A percentile compares a stretch with the other conserved stretches of the same genome.
These are phyloP conservation scores for Scheffersomyces spartinae DNA, from an alignment of 805 yeast genomes.

Conservation along the genomic window DNA sequence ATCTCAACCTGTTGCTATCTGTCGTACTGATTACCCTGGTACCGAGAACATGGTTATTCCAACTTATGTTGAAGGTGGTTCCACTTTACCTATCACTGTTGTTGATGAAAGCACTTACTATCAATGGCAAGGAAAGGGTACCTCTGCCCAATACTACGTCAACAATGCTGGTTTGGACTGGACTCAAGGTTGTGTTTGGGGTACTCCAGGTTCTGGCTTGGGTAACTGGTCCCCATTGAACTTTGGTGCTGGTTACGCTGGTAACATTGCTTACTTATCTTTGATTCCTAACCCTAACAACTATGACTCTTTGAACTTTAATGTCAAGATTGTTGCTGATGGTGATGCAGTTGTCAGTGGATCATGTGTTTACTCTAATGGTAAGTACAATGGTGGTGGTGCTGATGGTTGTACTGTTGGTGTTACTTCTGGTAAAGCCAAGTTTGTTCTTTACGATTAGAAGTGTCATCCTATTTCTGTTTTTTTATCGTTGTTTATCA, in stretches of 20 bases:
- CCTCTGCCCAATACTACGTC: conserved; percentile 95
- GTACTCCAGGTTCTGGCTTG: conserved; percentile 59
- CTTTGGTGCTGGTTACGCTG: conserved; percentile 82
- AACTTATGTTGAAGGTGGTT: conserved; percentile 66
- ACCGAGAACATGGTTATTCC: conserved; percentile 97
- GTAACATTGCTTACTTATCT: conserved; percentile 65
- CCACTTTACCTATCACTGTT: conserved; percentile 55
- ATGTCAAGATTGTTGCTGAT: conserved; percentile 58
- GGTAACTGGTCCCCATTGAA: conserved; percentile 99
- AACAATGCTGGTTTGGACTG: conserved; percentile 89
- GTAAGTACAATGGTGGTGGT: conserved; percentile 58
- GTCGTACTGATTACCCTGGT: conserved; percentile 99
- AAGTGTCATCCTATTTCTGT: too few species aligned
- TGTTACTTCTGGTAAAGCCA: conserved; percentile 73
- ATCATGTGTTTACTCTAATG: conserved; percentile 70
- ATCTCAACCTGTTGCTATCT: conserved; percentile 63
- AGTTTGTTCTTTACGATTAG: conserved; percentile 59
- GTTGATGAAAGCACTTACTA: conserved; percentile 72
- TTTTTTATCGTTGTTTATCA: too few species aligned
- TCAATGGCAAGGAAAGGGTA: conserved; percentile 67
- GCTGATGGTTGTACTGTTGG: conserved; percentile 90
- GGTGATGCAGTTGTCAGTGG: conserved; percentile 56
- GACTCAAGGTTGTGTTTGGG: conserved; percentile 95
- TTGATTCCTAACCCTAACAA: conserved; percentile 95
- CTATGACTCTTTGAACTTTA: conserved; percentile 43